Base-by-base conservation (phyloP, 352 stramenopile genomes). In the Pythium sp. region DNA sequence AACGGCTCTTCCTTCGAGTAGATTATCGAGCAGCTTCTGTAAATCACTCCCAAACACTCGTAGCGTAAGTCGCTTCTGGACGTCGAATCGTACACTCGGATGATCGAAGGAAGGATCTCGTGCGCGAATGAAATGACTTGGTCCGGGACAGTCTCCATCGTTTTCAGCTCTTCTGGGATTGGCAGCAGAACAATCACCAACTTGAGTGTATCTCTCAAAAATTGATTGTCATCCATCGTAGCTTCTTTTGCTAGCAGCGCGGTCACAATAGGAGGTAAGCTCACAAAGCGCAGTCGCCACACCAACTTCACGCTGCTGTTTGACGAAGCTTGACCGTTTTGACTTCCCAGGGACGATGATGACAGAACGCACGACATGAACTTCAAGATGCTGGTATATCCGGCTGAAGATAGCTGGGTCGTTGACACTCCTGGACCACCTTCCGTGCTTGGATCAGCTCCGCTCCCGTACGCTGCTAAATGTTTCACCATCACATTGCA, bases 151-250 rank as follows among this genome's bases (percentile, higher is more conserved):
- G 6, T 54, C 5, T 76, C 64, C 34, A 72, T 69, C 0, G 63
- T 55, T 8, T 55, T 65, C 20, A 83, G 47, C 26, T 78, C 74
- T 56, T 85, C 73, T 3, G 62, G 38, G 55, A 77, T 75, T 6
- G 84, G 79, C 15, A 90, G 62, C 14, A 90, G 67, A 22, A 70
- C 79, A 26, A 85, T 76, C 34, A 87, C 71, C 5, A 90, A 63
- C 68, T 88, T 87, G 30, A 92, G 72, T 1, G 79, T 85, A 38
- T 89, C 84, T 3, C 77, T 74, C 5, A 92, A 62, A 18, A 89
- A 61, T 46, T 75, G 63, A 9, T 81, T 79, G 46, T 92, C 84
- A 12, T 67, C 69, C 14, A 84, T 60, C 30, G 85, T 70, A 28
- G 75, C 72, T 34, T 79, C 71, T 28, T 78, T 79, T 2, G 65